A percentile compares a stretch with the other conserved stretches of the same genome.
These are phyloP conservation scores for Penicillium psychrofluorescens DNA, from an alignment of 495 filamentous ascomycete genomes.

Conservation along the genomic window DNA sequence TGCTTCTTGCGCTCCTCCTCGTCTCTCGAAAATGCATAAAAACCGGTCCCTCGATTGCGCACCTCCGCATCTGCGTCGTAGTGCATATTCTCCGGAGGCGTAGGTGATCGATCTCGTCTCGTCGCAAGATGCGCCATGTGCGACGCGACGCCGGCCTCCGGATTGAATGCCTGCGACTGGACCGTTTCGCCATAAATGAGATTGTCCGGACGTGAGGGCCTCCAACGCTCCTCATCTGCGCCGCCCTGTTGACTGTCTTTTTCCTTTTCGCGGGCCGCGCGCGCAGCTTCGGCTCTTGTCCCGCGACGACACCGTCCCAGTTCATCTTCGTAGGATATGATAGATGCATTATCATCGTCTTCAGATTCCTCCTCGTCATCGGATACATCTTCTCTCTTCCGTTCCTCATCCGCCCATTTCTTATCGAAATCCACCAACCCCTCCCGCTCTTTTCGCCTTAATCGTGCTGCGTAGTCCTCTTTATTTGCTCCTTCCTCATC, in stretches of 20 bases:
- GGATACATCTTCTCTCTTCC: constrained; percentile 25
- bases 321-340: constrained; percentile 81
- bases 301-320: constrained; percentile 71
- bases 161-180: constrained; percentile 73
- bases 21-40: constrained; percentile 77
- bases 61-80: constrained; percentile 82
- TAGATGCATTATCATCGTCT: constrained; percentile 45
- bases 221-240: constrained; percentile 42
- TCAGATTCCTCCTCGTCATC: constrained; percentile 26
- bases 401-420: constrained; percentile 75
- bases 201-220: constrained; percentile 57
- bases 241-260: constrained; percentile 21
- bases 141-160: constrained; percentile 47
- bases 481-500: constrained; percentile 34
- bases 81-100: constrained; percentile 71
- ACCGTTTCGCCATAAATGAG: constrained; percentile 79
- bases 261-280: constrained; percentile 45
- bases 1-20: constrained; percentile 55
- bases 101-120: constrained; percentile 65
- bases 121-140: constrained; percentile 67
- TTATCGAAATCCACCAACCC: constrained; percentile 84
- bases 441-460: constrained; percentile 38
- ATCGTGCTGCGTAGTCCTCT: constrained; percentile 22
- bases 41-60: constrained; percentile 80
- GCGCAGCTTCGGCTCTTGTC: constrained; percentile 55